Evolutionary conservation across 2,329 filamentous ascomycete species (phyloP).

Genomic region (Pseudogymnoascus sp.): DNA sequence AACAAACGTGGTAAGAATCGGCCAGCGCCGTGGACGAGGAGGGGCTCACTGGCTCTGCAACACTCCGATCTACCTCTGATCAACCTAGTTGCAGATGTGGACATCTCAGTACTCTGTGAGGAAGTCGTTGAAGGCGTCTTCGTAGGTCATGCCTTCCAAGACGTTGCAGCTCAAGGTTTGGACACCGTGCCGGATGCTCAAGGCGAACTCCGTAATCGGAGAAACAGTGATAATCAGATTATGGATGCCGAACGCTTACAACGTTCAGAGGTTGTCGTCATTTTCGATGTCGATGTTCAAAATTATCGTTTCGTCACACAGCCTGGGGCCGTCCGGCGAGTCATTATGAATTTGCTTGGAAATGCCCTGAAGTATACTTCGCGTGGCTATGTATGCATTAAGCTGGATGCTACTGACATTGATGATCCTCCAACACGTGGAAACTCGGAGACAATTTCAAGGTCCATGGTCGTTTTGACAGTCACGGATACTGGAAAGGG

Average conservation of each 20-base stretch:
- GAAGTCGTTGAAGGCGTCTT: constrained; percentile 26
- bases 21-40: neutral
- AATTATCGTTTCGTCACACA: constrained; percentile 24
- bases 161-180: constrained; percentile 25
- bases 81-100: constrained; percentile 26
- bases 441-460: constrained; percentile 11
- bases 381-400: constrained; percentile 42
- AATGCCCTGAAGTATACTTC: constrained; percentile 55
- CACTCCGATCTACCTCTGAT: constrained; percentile 21
- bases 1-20: constrained; percentile 13
- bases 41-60: constrained; percentile 15
- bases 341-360: constrained; percentile 54
- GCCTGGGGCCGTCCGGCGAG: constrained; percentile 21
- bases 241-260: neutral
- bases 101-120: constrained; percentile 27
- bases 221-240: neutral
- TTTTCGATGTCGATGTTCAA: constrained; percentile 32
- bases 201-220: neutral
- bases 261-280: constrained; percentile 18
- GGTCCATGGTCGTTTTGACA: constrained; percentile 28
- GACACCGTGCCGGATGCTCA: constrained; percentile 10
- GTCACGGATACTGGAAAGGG: constrained; percentile 57
- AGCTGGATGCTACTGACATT: constrained; percentile 17
- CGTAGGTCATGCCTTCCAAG: constrained; percentile 28
- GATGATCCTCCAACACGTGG: constrained; percentile 35